phyloP scores from a whole-genome alignment of 495 filamentous ascomycete species.

The Cryomyces antarcticus region DNA sequence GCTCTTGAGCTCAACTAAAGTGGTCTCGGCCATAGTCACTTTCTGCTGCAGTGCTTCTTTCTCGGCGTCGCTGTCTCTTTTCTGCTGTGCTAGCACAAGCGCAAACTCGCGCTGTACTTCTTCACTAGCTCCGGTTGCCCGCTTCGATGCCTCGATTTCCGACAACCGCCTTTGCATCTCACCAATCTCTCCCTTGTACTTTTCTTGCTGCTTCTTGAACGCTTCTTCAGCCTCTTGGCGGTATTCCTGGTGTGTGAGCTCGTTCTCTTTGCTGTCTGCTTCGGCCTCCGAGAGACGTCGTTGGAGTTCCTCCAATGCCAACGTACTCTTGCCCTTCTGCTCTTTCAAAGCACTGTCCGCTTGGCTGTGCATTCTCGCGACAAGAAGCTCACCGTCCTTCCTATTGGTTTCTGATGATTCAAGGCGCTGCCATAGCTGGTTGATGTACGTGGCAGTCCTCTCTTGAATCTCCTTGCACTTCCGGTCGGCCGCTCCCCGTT shows the following conservation, averaged over 20 bases:
- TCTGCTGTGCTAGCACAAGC: too few species aligned
- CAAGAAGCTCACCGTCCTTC: background rate
- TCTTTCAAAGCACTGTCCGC: too few species aligned
- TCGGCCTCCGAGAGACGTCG: too few species aligned
- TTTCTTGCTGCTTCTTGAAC: background rate
- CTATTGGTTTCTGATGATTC: background rate
- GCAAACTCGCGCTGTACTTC: background rate
- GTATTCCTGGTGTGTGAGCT: background rate
- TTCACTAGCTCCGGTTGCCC: background rate
- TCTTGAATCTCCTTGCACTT: too few species aligned
- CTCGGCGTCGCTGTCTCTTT: background rate
- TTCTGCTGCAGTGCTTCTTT: background rate
- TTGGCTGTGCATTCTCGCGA: conserved; percentile 1
- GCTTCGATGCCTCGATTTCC: background rate
- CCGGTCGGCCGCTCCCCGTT: too few species aligned
- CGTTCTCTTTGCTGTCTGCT: too few species aligned
- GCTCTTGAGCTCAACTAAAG: too few species aligned
- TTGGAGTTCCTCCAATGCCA: too few species aligned
- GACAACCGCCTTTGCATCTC: conserved; percentile 1
- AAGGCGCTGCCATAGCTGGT: background rate
- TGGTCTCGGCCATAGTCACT: background rate
- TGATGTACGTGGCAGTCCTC: background rate
- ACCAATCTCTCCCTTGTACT: background rate
- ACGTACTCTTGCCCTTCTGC: too few species aligned
- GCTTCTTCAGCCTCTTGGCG: background rate